Base-by-base conservation (phyloP, 129 eudicot species). In the Flaveria trinervia region DNA sequence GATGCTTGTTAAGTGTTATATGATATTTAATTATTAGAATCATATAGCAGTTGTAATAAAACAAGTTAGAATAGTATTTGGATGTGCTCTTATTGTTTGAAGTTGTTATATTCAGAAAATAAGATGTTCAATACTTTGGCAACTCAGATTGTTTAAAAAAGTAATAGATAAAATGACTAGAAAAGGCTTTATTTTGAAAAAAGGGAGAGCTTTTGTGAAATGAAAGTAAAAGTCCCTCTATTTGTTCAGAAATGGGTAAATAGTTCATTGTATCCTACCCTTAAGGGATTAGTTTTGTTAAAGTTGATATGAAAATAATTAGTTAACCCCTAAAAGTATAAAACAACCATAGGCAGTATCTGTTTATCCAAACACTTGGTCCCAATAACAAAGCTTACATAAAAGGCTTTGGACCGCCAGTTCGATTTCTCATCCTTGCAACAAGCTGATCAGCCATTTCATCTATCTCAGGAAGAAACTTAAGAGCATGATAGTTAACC, bases 391-490 rank as follows among this genome's bases (percentile, higher is more conserved):
- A 17, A 26, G 67, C 89, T 76, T 83, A 94, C 98, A 94, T 89
- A 83, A 91, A 94, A 48, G 98, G 98, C 86, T 91, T 94, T 75
- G 93, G 36, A 81, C 80, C 83, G 77, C 81, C 87, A 3, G 98
- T 91, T 68, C 98, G 91, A 83, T 94, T 94, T 91, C 97, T 87
- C 98, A 94, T 91, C 70, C 98, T 89, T 48, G 96, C 87, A 68
- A 90, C 96, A 28, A 91, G 92, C 46, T 65, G 80, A 78, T 91
- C 92, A 73, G 98, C 96, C 98, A 94, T 94, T 79, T 91, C 80
- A 71, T 94, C 96, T 70, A 94, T 94, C 75, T 91, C 92, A 3
- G 98, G 98, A 79, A 94, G 97, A 91, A 94, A 94, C 60, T 91
- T 88, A 62, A 94, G 86, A 72, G 98, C 98, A 73, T 94, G 98